Conservation (phyloP, 176 grass and related monocot species). For the Cenchrus americanus region DNA sequence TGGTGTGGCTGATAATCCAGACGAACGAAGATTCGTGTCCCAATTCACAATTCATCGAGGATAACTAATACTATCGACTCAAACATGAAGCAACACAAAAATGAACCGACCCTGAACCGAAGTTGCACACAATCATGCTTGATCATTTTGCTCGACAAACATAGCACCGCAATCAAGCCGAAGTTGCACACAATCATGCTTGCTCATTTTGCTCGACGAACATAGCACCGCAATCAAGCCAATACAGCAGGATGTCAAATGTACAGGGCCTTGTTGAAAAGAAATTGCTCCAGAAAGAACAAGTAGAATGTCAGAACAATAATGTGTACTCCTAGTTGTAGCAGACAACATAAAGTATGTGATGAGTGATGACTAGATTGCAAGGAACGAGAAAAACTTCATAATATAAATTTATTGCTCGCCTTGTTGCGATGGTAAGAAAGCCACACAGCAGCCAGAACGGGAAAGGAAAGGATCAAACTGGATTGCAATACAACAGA, state of each 20-base stretch:
- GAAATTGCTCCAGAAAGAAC: slow-evolving; percentile 5
- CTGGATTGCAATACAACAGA: slow-evolving; percentile 1
- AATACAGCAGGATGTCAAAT: neutral
- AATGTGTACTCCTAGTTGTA: neutral
- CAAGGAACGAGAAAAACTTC: neutral
- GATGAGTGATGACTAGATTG: too few relatives aligned
- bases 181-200: neutral
- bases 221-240: neutral
- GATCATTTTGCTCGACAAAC: neutral
- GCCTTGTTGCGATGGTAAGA: neutral
- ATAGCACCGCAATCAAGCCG: too few relatives aligned
- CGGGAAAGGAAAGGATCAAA: neutral
- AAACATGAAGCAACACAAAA: neutral
- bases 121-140: neutral
- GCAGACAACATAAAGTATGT: too few relatives aligned
- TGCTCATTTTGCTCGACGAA: neutral
- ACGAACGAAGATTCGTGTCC: too few relatives aligned
- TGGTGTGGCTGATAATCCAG: too few relatives aligned
- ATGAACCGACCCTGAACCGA: neutral
- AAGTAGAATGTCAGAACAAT: neutral
- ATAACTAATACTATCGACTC: too few relatives aligned
- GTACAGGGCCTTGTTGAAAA: neutral
- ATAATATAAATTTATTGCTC: neutral
- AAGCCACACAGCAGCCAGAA: neutral
- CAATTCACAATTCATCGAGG: too few relatives aligned